Conservation (phyloP, 1,284 basidiomycete species). For the Austropuccinia psidii region DNA sequence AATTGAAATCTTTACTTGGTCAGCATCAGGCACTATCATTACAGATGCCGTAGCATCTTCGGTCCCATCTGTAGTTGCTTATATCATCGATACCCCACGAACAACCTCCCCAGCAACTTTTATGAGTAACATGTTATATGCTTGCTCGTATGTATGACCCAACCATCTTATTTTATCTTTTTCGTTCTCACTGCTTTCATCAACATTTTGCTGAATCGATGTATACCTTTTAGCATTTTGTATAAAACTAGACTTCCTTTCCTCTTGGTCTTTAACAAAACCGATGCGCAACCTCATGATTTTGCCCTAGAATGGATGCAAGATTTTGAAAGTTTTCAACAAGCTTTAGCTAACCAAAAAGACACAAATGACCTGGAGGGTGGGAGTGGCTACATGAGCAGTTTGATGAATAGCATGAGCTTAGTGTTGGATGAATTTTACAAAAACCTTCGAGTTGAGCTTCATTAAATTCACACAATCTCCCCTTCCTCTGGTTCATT, state of each 20-base stretch:
- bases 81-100: slow-evolving; percentile 94
- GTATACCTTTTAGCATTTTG: slow-evolving; percentile 62
- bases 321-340: slow-evolving; percentile 73
- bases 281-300: slow-evolving; percentile 75
- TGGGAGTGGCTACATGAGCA: slow-evolving; percentile 71
- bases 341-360: slow-evolving; percentile 49
- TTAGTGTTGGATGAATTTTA: slow-evolving; percentile 98
- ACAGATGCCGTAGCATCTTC: slow-evolving; percentile 94
- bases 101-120: slow-evolving; percentile 94
- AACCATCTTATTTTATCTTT: neutral
- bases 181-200: neutral
- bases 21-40: slow-evolving; percentile 94
- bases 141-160: slow-evolving; percentile 65
- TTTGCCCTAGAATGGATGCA: slow-evolving; percentile 98
- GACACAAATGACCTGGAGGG: slow-evolving; percentile 83
- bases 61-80: slow-evolving; percentile 87
- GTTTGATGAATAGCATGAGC: slow-evolving; percentile 98
- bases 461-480: neutral
- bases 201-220: slow-evolving; percentile 20
- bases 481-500: neutral
- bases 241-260: slow-evolving; percentile 98
- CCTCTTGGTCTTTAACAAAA: slow-evolving; percentile 98
- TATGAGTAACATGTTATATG: slow-evolving; percentile 99
- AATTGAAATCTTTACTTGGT: slow-evolving; percentile 99
- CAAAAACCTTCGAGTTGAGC: slow-evolving; percentile 73